Evolutionary conservation across 257 asterid species (phyloP).

Genomic region (Gynochthodes officinalis): DNA sequence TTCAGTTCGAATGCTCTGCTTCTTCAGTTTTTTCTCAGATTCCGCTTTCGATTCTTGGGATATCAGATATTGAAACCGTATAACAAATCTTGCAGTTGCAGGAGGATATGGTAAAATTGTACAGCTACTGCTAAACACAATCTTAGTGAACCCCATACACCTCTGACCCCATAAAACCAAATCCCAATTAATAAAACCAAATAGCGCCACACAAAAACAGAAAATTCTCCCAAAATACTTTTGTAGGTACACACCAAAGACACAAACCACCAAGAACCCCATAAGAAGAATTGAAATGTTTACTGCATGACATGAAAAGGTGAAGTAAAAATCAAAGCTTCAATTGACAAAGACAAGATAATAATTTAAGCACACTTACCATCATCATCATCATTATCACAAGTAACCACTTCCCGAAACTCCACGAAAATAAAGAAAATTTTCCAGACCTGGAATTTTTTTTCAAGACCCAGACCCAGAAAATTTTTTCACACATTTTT

Average conservation of each 20-base stretch:
- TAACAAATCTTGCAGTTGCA: slow-evolving; percentile 14
- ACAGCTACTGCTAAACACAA: slow-evolving; percentile 1
- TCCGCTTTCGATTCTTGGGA: too few relatives aligned
- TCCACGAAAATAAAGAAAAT: background rate
- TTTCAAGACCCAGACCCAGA: background rate
- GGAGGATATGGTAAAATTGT: slow-evolving; percentile 10
- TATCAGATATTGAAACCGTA: too few relatives aligned
- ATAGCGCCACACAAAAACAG: too few relatives aligned
- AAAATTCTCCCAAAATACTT: too few relatives aligned
- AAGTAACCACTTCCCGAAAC: background rate
- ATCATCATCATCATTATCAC: background rate
- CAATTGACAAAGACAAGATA: background rate
- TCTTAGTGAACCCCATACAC: background rate
- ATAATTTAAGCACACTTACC: background rate
- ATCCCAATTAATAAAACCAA: too few relatives aligned
- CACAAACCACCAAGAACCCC: background rate
- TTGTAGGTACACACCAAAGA: background rate
- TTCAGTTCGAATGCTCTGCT: too few relatives aligned
- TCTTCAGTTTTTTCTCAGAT: too few relatives aligned
- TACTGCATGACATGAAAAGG: background rate
- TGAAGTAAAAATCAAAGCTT: background rate
- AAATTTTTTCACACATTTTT: background rate
- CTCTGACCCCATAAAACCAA: too few relatives aligned
- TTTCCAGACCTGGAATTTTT: too few relatives aligned
- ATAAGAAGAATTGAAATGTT: slow-evolving; percentile 1